Conservation (phyloP, 176 grass and related monocot species). For the Poa annua region DNA sequence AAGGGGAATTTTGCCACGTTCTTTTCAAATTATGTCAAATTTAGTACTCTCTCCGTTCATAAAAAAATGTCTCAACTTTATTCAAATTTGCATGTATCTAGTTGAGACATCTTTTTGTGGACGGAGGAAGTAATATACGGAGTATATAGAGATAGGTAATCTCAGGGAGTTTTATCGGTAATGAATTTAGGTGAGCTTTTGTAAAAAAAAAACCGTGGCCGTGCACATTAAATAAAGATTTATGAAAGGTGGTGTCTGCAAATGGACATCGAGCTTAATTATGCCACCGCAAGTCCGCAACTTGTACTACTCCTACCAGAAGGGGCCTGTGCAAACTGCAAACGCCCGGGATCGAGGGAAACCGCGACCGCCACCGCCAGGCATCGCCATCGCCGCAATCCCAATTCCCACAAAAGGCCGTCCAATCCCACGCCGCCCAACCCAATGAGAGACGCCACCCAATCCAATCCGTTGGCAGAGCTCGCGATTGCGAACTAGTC, state of each 20-base stretch:
- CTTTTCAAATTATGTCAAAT: too few species aligned
- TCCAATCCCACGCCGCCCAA: neutral
- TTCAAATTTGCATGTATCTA: too few species aligned
- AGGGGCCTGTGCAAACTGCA: neutral
- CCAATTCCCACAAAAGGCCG: slow-evolving; percentile 22
- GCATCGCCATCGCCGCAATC: slow-evolving; percentile 46
- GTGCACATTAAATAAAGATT: neutral
- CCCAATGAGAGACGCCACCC: slow-evolving; percentile 22
- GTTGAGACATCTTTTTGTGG: too few species aligned
- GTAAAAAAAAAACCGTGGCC: neutral
- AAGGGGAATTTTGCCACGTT: too few species aligned
- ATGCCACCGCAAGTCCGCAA: neutral
- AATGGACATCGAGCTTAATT: neutral
- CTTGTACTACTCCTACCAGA: neutral
- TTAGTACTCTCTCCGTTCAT: too few species aligned
- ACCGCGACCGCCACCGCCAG: slow-evolving; percentile 34
- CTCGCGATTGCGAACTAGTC: neutral
- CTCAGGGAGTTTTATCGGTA: too few species aligned
- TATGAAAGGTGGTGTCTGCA: neutral
- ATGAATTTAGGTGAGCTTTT: neutral
- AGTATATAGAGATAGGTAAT: too few species aligned
- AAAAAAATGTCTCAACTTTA: too few species aligned
- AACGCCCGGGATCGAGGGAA: slow-evolving; percentile 14
- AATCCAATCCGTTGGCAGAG: slow-evolving; percentile 16
- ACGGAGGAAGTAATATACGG: too few species aligned